phyloP scores from a whole-genome alignment of 768 basidiomycete genomes.

The Psilocybe cubensis region DNA sequence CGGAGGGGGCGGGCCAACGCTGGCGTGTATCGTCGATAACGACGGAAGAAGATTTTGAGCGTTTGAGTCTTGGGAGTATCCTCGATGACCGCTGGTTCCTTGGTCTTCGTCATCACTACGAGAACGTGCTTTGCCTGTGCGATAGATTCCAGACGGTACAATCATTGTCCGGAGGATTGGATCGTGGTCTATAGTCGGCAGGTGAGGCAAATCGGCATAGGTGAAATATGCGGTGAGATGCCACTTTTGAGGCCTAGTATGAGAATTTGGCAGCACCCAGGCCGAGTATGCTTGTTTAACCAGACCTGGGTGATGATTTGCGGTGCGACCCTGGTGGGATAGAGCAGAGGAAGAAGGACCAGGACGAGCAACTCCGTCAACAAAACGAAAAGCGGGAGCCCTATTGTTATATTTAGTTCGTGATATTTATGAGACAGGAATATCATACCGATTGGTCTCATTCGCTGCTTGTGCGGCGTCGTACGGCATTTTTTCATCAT shows the following conservation, averaged over 20 bases:
- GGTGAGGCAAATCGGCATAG: slow-evolving; percentile 47
- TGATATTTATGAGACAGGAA: not conserved
- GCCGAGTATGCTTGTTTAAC: slow-evolving; percentile 78
- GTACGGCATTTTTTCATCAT: slow-evolving; percentile 60
- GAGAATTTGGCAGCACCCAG: slow-evolving; percentile 51
- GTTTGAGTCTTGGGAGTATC: slow-evolving; percentile 17
- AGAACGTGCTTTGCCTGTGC: slow-evolving; percentile 46
- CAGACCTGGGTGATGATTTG: slow-evolving; percentile 56
- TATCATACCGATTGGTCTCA: slow-evolving; percentile 41
- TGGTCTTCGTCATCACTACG: slow-evolving; percentile 37
- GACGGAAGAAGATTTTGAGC: slow-evolving; percentile 39
- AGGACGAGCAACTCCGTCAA: slow-evolving; percentile 56
- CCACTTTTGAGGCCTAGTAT: slow-evolving; percentile 61
- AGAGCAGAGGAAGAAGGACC: slow-evolving; percentile 54
- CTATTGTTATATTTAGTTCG: slow-evolving; percentile 24
- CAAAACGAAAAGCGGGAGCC: slow-evolving; percentile 54
- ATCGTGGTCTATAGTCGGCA: slow-evolving; percentile 52
- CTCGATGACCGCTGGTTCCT: slow-evolving; percentile 11
- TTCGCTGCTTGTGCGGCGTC: slow-evolving; percentile 42
- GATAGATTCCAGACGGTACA: slow-evolving; percentile 51
- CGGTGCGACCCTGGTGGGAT: slow-evolving; percentile 60
- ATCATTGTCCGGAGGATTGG: slow-evolving; percentile 43
- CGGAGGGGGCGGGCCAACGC: slow-evolving; percentile 32
- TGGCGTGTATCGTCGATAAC: slow-evolving; percentile 38
- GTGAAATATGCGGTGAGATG: slow-evolving; percentile 65